phyloP scores from a whole-genome alignment of 2,329 filamentous ascomycete genomes.

The Colletotrichum sp. region DNA sequence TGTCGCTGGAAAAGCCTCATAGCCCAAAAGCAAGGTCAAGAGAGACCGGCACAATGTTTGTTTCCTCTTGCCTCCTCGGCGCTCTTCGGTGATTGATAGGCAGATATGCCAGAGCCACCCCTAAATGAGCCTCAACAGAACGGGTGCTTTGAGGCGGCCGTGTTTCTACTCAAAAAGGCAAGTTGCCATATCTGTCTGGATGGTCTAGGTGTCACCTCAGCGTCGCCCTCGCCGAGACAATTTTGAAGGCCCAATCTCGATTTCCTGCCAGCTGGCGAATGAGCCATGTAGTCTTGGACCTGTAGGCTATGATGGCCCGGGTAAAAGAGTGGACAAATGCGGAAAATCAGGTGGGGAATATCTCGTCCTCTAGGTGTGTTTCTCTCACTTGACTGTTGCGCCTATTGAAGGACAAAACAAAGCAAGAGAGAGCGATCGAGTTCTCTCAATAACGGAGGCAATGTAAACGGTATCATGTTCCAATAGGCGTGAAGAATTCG shows the following conservation, averaged over 20 bases:
- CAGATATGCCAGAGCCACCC: not conserved
- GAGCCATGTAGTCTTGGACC: not conserved
- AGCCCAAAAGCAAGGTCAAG: not conserved
- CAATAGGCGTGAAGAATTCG: not conserved
- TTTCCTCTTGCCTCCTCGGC: constrained; percentile 8
- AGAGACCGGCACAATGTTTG: not conserved
- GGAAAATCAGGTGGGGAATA: not conserved
- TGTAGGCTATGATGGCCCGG: not conserved
- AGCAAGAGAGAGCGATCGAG: not conserved
- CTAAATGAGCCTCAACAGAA: not conserved
- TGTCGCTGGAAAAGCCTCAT: not conserved
- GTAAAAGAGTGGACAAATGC: not conserved
- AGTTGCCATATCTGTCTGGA: not conserved
- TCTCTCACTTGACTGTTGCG: not conserved
- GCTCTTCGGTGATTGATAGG: not conserved
- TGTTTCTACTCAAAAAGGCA: not conserved
- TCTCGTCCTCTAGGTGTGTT: not conserved
- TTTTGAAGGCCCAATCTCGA: not conserved
- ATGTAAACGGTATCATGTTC: not conserved
- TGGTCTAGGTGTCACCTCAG: not conserved
- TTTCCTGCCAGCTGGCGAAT: not conserved
- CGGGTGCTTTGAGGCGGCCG: not conserved
- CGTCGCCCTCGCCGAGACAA: not conserved
- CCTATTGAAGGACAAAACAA: not conserved
- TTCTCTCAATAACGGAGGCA: not conserved